Evolutionary conservation across 345 rosid genomes (phyloP).

Genomic region (Euphorbia pulcherrima): DNA sequence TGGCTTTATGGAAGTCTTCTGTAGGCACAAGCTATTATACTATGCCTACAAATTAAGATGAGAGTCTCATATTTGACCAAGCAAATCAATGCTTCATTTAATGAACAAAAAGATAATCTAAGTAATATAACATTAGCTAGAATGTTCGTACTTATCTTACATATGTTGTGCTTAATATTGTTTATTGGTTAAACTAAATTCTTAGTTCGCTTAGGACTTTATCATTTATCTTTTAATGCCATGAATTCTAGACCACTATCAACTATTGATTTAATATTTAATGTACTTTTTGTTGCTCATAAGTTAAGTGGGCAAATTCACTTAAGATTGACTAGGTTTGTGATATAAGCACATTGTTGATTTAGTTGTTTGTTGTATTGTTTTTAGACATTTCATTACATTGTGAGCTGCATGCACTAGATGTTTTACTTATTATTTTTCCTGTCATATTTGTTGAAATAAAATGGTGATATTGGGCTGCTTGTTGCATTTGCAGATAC

Average conservation of each 20-base stretch:
- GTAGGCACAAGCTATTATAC: no score
- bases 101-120: no score
- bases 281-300: neutral
- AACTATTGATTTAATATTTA: neutral
- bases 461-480: slow-evolving; percentile 3
- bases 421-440: neutral
- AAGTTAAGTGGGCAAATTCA: neutral
- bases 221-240: neutral
- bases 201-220: neutral
- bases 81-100: no score
- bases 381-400: neutral
- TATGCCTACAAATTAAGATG: no score
- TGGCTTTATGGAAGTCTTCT: no score
- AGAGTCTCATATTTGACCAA: no score
- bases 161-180: no score
- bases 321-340: neutral
- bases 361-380: neutral
- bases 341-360: neutral
- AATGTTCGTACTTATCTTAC: no score
- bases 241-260: neutral
- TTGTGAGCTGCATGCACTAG: neutral
- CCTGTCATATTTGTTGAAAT: neutral
- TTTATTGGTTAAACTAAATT: no score
- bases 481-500: slow-evolving; percentile 57
- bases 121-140: no score